phyloP scores from a whole-genome alignment of 768 basidiomycete genomes.

The Chalciporus piperatus region DNA sequence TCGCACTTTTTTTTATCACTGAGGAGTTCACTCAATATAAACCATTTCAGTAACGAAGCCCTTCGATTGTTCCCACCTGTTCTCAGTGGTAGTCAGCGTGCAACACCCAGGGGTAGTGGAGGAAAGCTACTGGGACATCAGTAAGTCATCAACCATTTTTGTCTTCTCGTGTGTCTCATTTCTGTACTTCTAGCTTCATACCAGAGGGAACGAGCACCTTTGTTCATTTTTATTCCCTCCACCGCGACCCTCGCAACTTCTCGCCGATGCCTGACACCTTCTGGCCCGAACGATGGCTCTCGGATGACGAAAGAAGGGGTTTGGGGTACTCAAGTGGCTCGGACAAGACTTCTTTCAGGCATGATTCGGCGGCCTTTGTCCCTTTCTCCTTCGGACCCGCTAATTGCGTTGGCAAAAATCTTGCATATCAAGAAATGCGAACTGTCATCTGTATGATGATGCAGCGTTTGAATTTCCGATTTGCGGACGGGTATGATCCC shows the following conservation, averaged over 20 bases:
- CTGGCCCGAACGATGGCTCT: conserved; percentile 45
- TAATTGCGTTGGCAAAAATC: conserved; percentile 43
- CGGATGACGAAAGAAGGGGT: conserved; percentile 22
- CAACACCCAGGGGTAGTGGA: conserved; percentile 33
- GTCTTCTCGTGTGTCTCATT: conserved; percentile 11
- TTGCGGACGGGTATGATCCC: conserved; percentile 37
- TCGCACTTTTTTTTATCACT: neutral
- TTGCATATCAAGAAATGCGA: conserved; percentile 44
- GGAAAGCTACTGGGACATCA: conserved; percentile 39
- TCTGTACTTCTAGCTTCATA: conserved; percentile 33
- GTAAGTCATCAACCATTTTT: conserved; percentile 28
- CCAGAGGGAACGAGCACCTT: conserved; percentile 45
- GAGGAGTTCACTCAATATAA: conserved; percentile 9
- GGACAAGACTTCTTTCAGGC: conserved; percentile 29
- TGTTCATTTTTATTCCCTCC: conserved; percentile 42
- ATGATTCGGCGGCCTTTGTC: conserved; percentile 40
- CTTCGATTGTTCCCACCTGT: conserved; percentile 50
- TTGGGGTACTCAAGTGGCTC: conserved; percentile 21
- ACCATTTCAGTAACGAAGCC: conserved; percentile 42
- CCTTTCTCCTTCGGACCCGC: conserved; percentile 46
- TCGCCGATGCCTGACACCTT: conserved; percentile 43
- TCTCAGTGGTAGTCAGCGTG: conserved; percentile 46
- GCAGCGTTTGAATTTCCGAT: conserved; percentile 39
- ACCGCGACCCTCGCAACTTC: conserved; percentile 47
- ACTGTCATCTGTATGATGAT: conserved; percentile 37